Evolutionary conservation across 305 asterid species (phyloP), one percentile per base, ranked within the genome.

Genomic region (Solanum hybrid): DNA sequence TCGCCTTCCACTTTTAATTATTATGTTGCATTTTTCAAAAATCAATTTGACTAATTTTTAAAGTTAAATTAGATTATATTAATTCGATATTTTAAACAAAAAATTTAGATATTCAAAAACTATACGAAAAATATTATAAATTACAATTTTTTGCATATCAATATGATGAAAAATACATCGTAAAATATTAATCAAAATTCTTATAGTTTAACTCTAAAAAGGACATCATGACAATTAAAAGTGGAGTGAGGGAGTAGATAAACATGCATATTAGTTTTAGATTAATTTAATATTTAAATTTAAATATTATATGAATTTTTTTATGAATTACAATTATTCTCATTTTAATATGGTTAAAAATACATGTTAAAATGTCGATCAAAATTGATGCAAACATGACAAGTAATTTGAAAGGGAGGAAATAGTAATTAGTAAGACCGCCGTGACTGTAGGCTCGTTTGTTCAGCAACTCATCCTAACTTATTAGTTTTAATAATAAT

Each of bases 401-500:
- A 24, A 24, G 7, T 69, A 69, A 69, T 4, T 69, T 4, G 76
- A 4, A 8, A 11, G 0, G 2, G 10, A 5, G 4, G 22, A 10
- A 76, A 7, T 17, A 34, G 37, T 32, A 8, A 81, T 82, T 15
- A 40, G 35, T 81, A 24, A 4, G 9, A 27, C 37, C 10, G 15
- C 35, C n/a, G 5, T 26, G 87, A 45, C 38, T 29, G 6, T 36
- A 45, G 10, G 35, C 35, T 42, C 19, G 40, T 82, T 82, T 29
- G 73, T 82, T 82, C 72, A 82, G 38, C 87, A 45, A 82, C 87
- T 82, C 29, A 45, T 42, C 87, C 72, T 81, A 81, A 81, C 72
- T 42, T 42, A 42, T 81, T 81, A 24, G 4, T 40, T 40, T 80
- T 80, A 80, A 40, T 79, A n/a, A 36, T 29, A 29, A 29, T 29